Conservation (phyloP, 2,329 filamentous ascomycete species). For the Claviceps sp. region DNA sequence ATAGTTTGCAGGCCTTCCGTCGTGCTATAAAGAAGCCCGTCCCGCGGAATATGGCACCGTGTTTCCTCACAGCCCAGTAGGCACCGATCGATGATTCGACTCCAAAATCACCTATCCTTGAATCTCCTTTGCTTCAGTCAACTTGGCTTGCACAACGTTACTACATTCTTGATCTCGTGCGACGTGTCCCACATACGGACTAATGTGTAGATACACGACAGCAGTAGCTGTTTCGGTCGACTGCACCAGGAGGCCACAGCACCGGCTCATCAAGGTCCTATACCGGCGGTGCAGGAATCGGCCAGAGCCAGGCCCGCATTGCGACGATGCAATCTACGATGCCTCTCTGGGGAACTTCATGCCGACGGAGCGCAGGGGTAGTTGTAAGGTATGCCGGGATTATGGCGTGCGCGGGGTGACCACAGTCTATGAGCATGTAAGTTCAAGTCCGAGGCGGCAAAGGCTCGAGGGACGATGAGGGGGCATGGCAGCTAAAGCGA, state of each 20-base stretch:
- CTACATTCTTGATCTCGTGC: too few species aligned
- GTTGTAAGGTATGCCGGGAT: conserved; percentile 3
- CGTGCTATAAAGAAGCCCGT: too few species aligned
- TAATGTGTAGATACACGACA: conserved; percentile 1
- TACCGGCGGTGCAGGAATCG: not conserved
- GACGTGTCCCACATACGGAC: too few species aligned
- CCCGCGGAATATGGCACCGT: too few species aligned
- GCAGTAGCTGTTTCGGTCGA: not conserved
- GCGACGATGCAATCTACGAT: not conserved
- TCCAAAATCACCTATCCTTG: too few species aligned
- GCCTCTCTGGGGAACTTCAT: not conserved
- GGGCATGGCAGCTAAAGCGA: too few species aligned
- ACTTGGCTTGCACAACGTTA: too few species aligned
- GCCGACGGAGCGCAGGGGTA: not conserved
- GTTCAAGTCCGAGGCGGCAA: not conserved
- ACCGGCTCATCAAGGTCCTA: conserved; percentile 1
- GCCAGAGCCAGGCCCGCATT: conserved; percentile 1
- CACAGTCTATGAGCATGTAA: conserved; percentile 2
- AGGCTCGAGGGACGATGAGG: too few species aligned
- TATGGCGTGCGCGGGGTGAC: conserved; percentile 1
- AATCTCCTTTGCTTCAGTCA: too few species aligned
- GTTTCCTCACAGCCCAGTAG: too few species aligned
- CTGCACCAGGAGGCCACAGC: conserved; percentile 1
- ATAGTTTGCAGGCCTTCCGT: too few species aligned
- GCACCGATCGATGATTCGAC: too few species aligned